A percentile compares a stretch with the other conserved stretches of the same genome.
Conservation (phyloP, 2,329 filamentous ascomycete species). For the Talaromyces rugulosus region DNA sequence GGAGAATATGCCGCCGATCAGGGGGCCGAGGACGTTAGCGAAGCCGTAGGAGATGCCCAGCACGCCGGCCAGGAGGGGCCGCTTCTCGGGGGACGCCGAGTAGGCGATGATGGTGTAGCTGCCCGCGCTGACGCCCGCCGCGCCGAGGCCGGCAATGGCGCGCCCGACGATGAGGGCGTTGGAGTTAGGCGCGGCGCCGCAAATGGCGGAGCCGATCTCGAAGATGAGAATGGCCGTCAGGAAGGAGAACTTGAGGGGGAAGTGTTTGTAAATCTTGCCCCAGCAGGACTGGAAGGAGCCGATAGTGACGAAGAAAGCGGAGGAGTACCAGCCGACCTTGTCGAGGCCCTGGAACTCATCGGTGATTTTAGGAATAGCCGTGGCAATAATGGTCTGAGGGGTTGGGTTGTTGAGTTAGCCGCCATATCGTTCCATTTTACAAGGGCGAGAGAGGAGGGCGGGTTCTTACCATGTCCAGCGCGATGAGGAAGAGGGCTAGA, state of each 20-base stretch:
- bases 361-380: background rate
- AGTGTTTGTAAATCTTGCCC: slow-evolving; percentile 46
- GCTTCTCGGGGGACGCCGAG: slow-evolving; percentile 21
- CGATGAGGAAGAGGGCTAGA: too few species aligned
- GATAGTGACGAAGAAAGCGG: slow-evolving; percentile 2
- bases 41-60: background rate
- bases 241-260: slow-evolving; percentile 16
- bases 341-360: background rate
- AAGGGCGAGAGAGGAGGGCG: too few species aligned
- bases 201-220: slow-evolving; percentile 34
- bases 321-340: slow-evolving; percentile 5
- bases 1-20: background rate
- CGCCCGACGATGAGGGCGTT: slow-evolving; percentile 32
- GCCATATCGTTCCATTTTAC: too few species aligned
- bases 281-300: slow-evolving; percentile 38
- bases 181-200: slow-evolving; percentile 30
- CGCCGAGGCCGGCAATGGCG: slow-evolving; percentile 32
- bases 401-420: too few species aligned
- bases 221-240: background rate
- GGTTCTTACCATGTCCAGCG: too few species aligned
- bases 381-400: background rate
- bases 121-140: slow-evolving; percentile 29
- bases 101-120: slow-evolving; percentile 20
- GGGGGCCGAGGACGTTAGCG: background rate
- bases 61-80: slow-evolving; percentile 15